These are phyloP conservation scores for Penicillium atrosanguineum DNA, from an alignment of 495 filamentous ascomycete genomes.

Conservation along the genomic window DNA sequence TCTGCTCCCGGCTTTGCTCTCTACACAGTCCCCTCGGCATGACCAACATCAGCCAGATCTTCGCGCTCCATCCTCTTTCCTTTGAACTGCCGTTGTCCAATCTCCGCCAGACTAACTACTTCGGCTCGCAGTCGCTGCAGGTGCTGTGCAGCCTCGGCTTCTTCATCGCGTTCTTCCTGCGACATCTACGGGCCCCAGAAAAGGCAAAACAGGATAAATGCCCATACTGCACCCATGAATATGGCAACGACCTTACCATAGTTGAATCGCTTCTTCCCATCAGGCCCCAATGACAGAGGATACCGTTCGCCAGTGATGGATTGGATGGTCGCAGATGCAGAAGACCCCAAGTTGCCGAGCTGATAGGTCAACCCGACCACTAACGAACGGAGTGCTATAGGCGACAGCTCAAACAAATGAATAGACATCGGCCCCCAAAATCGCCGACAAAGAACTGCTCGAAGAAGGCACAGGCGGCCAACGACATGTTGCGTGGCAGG, in stretches of 20 bases:
- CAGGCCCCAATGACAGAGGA: constrained; percentile 21
- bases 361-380: constrained; percentile 37
- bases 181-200: constrained; percentile 37
- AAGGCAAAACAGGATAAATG: constrained; percentile 33
- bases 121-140: constrained; percentile 27
- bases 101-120: constrained; percentile 24
- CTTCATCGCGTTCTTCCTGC: constrained; percentile 33
- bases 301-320: constrained; percentile 35
- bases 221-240: constrained; percentile 31
- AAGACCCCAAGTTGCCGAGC: constrained; percentile 37
- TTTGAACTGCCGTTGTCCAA: constrained; percentile 9
- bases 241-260: constrained; percentile 35
- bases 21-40: constrained; percentile 3
- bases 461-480: constrained; percentile 34
- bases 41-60: constrained; percentile 6
- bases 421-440: constrained; percentile 32
- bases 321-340: constrained; percentile 38
- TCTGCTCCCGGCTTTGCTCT: background rate
- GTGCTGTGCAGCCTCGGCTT: constrained; percentile 21
- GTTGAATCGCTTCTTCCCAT: constrained; percentile 27
- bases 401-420: constrained; percentile 34
- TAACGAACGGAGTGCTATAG: constrained; percentile 28
- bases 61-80: constrained; percentile 4
- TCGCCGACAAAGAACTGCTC: constrained; percentile 37
- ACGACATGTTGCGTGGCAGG: constrained; percentile 24